Evolutionary conservation across 2,329 filamentous ascomycete genomes (phyloP), one percentile per base, ranked within the genome.

Genomic region (Sporothrix curviconia): DNA sequence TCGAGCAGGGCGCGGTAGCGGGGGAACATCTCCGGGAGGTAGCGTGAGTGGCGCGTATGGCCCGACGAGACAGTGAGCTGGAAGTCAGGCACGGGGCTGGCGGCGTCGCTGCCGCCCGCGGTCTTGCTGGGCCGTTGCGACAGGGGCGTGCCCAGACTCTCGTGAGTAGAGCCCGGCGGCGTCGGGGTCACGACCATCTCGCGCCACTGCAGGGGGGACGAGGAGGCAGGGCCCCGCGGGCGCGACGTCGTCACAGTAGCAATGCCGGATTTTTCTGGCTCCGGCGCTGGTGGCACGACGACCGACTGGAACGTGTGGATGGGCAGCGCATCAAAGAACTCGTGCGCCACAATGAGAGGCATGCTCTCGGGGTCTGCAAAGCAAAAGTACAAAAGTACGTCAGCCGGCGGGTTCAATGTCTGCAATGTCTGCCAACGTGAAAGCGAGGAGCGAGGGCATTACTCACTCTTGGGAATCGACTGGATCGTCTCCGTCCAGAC

Each of bases 261-360:
- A n/a, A n/a, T n/a, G n/a, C n/a, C n/a, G n/a, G 37, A 74, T 66
- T 63, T 72, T 69, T 67, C 53, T 5, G 72, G 62, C 75, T 58
- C 40, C 44, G 60, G 42, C 57, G 60, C 34, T 56, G 61, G 25
- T 55, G 64, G 68, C 34, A 76, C 70, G 6, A 72, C 69, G 52
- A 92, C 79, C 14, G 89, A 87, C 71, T 97, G 87, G 70, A 99
- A 99, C 60, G 90, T 86, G 70, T 99, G 92, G 64, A 99, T 96
- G 34, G 94, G 94, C 0, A 99, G 84, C 2, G 94, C 94, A 65
- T 99, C 94, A 74, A 99, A 99, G 78, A 99, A 97, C 70, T 99
- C 94, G 70, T 99, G 94, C 4, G 94, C 94, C 50, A 97, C 83
- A 60, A 99, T 95, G 71, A 97, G 95, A 1, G 94, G 92, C 22